These are phyloP conservation scores for Syzygium malaccense DNA, from an alignment of 441 rosid genomes.

Conservation along the genomic window DNA sequence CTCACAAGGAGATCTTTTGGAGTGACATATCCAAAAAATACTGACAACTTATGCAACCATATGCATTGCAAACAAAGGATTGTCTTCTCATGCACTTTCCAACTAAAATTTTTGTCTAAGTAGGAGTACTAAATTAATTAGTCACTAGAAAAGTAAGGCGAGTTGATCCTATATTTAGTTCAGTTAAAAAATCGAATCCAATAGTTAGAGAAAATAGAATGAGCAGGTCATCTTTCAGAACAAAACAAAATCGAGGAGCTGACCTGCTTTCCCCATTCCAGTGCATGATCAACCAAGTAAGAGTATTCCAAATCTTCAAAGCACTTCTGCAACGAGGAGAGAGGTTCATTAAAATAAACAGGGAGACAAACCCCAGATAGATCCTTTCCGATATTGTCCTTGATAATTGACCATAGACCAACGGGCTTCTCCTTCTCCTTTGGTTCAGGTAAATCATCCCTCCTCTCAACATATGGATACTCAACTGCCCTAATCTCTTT, in stretches of 20 bases:
- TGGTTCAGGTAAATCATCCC: constrained; percentile 87
- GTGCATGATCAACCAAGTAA: constrained; percentile 75
- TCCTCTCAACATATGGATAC: constrained; percentile 75
- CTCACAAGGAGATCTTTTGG: neutral
- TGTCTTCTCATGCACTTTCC: neutral
- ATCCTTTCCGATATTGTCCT: constrained; percentile 94
- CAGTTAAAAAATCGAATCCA: neutral
- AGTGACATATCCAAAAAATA: neutral
- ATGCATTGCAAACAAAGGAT: neutral
- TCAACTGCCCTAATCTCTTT: constrained; percentile 45
- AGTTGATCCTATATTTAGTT: constrained; percentile 4
- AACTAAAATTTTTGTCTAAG: neutral
- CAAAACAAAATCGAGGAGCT: constrained; percentile 22
- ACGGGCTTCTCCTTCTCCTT: constrained; percentile 93
- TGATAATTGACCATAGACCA: constrained; percentile 94
- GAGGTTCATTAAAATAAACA: constrained; percentile 91
- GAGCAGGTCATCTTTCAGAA: constrained; percentile 17
- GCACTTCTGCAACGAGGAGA: constrained; percentile 93
- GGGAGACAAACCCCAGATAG: constrained; percentile 98
- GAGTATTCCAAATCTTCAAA: constrained; percentile 97
- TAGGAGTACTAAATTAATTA: neutral
- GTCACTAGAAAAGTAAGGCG: neutral
- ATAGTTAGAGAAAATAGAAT: constrained; percentile 1
- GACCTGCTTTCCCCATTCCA: constrained; percentile 97
- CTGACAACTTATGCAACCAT: neutral